These are phyloP conservation scores for Lepiota subincarnata DNA, from an alignment of 768 basidiomycete species.

Conservation along the genomic window DNA sequence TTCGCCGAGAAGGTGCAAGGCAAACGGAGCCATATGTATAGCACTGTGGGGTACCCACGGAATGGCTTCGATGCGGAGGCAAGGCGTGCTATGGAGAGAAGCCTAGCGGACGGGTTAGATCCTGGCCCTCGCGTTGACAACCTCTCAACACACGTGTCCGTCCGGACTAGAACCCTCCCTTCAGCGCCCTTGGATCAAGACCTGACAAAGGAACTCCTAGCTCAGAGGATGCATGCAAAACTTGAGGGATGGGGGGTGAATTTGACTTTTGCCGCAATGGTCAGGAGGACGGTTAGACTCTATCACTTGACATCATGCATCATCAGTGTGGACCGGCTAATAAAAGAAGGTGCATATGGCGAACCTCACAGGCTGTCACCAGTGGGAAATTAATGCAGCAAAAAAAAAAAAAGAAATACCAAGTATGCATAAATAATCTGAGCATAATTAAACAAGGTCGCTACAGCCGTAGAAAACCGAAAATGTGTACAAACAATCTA, in stretches of 20 bases:
- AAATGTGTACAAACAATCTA: background rate
- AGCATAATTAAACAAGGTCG: slow-evolving; percentile 1
- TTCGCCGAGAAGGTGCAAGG: background rate
- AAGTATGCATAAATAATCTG: background rate
- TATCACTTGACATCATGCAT: background rate
- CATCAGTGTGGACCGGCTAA: background rate
- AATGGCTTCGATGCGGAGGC: slow-evolving; percentile 5
- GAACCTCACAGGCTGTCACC: background rate
- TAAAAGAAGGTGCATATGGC: slow-evolving; percentile 3
- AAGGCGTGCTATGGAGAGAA: slow-evolving; percentile 1
- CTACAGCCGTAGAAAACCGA: slow-evolving; percentile 1
- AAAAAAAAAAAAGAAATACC: background rate
- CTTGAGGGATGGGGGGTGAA: too few species aligned
- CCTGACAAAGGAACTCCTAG: too few species aligned
- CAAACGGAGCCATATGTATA: slow-evolving; percentile 1
- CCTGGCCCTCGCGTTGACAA: background rate
- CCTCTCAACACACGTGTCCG: background rate
- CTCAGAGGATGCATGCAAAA: too few species aligned
- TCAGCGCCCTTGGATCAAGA: too few species aligned
- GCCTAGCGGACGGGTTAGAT: background rate
- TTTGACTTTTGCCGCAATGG: background rate
- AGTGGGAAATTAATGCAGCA: background rate
- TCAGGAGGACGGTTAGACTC: background rate
- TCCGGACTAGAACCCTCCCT: too few species aligned
- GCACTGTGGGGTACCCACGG: slow-evolving; percentile 4